Evolutionary conservation across 352 stramenopile genomes (phyloP).

Genomic region (Globisporangium sylvaticum): DNA sequence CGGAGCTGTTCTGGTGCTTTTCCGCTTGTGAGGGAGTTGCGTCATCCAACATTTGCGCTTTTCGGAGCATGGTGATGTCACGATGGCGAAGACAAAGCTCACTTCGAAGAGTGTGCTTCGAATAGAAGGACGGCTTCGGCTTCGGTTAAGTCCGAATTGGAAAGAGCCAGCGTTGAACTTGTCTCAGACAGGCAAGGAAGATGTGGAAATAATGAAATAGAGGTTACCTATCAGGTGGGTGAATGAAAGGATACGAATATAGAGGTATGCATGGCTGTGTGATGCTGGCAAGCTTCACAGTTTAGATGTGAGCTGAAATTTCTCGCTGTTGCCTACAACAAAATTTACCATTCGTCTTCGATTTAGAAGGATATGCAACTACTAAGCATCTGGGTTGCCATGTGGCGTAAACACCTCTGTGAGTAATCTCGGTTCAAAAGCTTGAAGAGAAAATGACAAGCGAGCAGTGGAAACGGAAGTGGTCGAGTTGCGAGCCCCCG

Average conservation of each 20-base stretch:
- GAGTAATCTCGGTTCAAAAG: neutral
- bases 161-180: neutral
- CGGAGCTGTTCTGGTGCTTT: neutral
- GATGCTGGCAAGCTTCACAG: too few species aligned
- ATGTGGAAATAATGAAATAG: too few species aligned
- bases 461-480: neutral
- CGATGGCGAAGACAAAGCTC: neutral
- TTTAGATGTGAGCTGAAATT: too few species aligned
- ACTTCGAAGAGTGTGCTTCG: neutral
- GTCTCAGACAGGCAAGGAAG: too few species aligned
- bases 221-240: too few species aligned
- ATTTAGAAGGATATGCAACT: too few species aligned
- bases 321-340: too few species aligned
- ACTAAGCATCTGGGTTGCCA: too few species aligned
- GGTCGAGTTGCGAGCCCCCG: neutral
- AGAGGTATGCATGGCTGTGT: too few species aligned
- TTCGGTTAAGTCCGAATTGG: neutral
- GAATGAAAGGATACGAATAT: too few species aligned
- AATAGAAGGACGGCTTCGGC: neutral
- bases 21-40: neutral
- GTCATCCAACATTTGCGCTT: neutral
- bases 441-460: neutral
- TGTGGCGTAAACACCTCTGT: neutral
- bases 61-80: neutral
- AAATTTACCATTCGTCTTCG: too few species aligned